Conservation (phyloP, 2,329 filamentous ascomycete species). For the Trichoderma sp. region DNA sequence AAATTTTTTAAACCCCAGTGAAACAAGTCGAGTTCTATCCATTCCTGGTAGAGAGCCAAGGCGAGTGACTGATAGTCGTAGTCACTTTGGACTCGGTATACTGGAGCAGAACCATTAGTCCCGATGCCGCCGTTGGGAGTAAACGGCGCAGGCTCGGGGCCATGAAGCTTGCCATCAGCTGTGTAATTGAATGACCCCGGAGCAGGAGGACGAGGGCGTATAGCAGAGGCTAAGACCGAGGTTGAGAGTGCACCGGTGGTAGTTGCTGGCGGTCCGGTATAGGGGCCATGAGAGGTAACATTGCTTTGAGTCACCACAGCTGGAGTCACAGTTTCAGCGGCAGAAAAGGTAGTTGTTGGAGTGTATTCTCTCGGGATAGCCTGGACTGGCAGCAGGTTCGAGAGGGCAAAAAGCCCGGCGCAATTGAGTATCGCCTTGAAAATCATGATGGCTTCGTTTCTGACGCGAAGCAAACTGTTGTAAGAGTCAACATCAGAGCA, state of each 20-base stretch:
- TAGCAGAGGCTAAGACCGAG: conserved; percentile 53
- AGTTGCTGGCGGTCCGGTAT: conserved; percentile 59
- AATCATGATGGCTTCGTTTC: background rate
- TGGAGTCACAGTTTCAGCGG: conserved; percentile 29
- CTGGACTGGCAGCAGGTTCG: background rate
- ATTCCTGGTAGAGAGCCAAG: conserved; percentile 76
- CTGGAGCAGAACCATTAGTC: conserved; percentile 72
- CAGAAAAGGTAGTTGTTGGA: conserved; percentile 37
- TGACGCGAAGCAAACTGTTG: background rate
- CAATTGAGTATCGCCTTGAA: background rate
- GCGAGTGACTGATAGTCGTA: conserved; percentile 80
- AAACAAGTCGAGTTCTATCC: conserved; percentile 82
- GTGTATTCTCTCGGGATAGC: background rate
- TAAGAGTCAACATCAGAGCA: background rate
- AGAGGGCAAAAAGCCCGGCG: background rate
- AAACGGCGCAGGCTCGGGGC: conserved; percentile 69
- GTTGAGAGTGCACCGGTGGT: conserved; percentile 68
- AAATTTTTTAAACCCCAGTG: conserved; percentile 71
- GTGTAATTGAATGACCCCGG: conserved; percentile 68
- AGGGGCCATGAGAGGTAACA: conserved; percentile 67
- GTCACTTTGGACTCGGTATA: conserved; percentile 76
- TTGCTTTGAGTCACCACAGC: conserved; percentile 46
- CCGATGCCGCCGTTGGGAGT: conserved; percentile 70
- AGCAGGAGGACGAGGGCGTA: conserved; percentile 57
- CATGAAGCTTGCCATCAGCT: conserved; percentile 65